Base-by-base conservation (phyloP, 108 stramenopile species). In the Asterionellopsis glacialis region DNA sequence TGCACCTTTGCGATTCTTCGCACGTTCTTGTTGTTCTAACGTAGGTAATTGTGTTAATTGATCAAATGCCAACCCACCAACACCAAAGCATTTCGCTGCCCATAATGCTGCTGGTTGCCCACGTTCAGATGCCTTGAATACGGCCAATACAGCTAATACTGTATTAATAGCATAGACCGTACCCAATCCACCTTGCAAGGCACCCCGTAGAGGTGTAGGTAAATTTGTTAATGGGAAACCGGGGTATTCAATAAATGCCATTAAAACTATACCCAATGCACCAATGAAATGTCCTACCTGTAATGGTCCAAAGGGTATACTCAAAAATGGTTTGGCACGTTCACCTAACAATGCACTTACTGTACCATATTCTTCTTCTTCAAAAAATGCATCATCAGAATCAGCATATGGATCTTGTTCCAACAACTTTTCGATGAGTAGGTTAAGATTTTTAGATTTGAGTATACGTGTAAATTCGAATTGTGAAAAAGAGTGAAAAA, bases 211-310 rank as follows among this genome's bases (percentile, higher is more conserved):
- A 0, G 80, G 82, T 47, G 84, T 76, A 16, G 91, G 91, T 53
- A 93, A 74, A 67, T 93, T 88, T 0, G 91, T 93, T 74, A 93
- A 65, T 0, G 91, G 91, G 64, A 93, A 93, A 18, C 91, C 91
- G 28, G 91, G 91, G 66, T 93, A 93, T 59, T 93, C 82, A 18
- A 93, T 83, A 59, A 86, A 90, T 41, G 86, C 88, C 83, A 84
- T 85, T 33, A 93, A 50, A 1, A 90, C 60, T 49, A 90, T 79
- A 12, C 73, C 86, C 62, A 93, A 69, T 14, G 84, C 79, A n/a
- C 91, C 91, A 54, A 93, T 82, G 55, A 81, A 79, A 70, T 93
- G 91, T 11, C 91, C 91, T 25, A 93, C 86, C 68, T 93, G 91
- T 27, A 93, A 67, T 7, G 86, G 83, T 18, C 88, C 88, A 38